Percentiles rank a stretch among this genome's conserved stretches.
Evolutionary conservation across 352 stramenopile genomes (phyloP).

Genomic region (Globisporangium paddicum): DNA sequence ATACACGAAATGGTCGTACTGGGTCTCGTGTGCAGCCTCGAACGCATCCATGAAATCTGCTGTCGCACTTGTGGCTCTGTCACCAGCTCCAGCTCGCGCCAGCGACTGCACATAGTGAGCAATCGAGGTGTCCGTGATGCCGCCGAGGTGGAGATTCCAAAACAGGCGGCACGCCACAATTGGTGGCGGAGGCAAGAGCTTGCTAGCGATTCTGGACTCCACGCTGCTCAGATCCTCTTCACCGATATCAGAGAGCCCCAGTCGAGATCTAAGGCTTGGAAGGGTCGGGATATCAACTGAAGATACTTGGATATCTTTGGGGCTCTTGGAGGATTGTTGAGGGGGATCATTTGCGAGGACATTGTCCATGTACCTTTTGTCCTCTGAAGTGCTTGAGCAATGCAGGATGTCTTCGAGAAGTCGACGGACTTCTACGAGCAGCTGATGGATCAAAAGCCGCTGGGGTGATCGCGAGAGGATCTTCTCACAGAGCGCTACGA

Average conservation of each 20-base stretch:
- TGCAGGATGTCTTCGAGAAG: conserved; percentile 26
- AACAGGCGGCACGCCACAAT: conserved; percentile 30
- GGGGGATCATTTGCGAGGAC: not conserved
- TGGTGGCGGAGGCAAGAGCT: not conserved
- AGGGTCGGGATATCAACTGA: not conserved
- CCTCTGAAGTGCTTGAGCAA: conserved; percentile 16
- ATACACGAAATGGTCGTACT: conserved; percentile 53
- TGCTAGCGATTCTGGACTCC: not conserved
- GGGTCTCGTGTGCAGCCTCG: conserved; percentile 30
- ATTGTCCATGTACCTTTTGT: conserved; percentile 11
- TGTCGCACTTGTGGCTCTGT: conserved; percentile 18
- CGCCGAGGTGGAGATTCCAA: conserved; percentile 54
- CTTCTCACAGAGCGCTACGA: conserved; percentile 24
- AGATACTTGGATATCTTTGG: not conserved
- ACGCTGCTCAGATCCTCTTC: not conserved
- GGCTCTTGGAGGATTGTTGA: not conserved
- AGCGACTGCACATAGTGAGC: conserved; percentile 1
- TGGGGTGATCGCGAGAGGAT: conserved; percentile 26
- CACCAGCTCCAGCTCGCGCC: conserved; percentile 4
- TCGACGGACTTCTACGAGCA: conserved; percentile 16
- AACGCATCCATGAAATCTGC: conserved; percentile 25
- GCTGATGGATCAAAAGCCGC: conserved; percentile 20
- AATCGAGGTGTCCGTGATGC: not conserved
- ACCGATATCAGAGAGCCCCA: not conserved
- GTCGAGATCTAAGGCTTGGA: not conserved